A percentile compares a stretch with the other conserved stretches of the same genome.
These are phyloP conservation scores for Rhynchosporium graminicola DNA, from an alignment of 2,329 filamentous ascomycete species.

Conservation along the genomic window DNA sequence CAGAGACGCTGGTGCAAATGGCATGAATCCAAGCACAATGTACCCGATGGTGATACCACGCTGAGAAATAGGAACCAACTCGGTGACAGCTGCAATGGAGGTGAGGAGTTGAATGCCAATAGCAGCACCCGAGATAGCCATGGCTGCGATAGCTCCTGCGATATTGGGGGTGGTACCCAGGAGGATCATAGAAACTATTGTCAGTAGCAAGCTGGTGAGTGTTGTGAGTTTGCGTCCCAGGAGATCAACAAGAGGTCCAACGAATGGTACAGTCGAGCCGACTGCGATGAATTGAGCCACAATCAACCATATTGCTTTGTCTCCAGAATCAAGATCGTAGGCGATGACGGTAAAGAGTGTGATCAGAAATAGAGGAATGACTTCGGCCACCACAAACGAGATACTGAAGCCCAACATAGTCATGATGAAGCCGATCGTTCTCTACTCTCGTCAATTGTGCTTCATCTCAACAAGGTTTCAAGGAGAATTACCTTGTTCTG, in stretches of 20 bases:
- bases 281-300: constrained; percentile 56
- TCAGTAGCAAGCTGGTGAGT: constrained; percentile 52
- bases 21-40: constrained; percentile 60
- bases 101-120: constrained; percentile 70
- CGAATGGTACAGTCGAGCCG: constrained; percentile 61
- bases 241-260: constrained; percentile 65
- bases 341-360: constrained; percentile 26
- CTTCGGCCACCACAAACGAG: constrained; percentile 21
- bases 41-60: constrained; percentile 62
- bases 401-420: constrained; percentile 25
- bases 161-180: constrained; percentile 58
- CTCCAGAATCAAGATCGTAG: constrained; percentile 17
- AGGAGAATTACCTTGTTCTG: constrained; percentile 1
- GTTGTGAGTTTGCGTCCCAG: constrained; percentile 62
- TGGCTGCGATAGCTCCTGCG: constrained; percentile 59
- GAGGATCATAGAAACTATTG: constrained; percentile 61
- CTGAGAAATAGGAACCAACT: constrained; percentile 65
- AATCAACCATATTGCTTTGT: constrained; percentile 38
- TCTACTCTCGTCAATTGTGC: constrained; percentile 39
- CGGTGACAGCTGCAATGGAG: constrained; percentile 66
- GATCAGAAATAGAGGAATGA: constrained; percentile 26
- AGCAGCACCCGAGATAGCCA: constrained; percentile 60
- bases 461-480: not conserved
- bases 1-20: constrained; percentile 61
- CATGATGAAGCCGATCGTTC: constrained; percentile 23